Conservation (phyloP, 495 filamentous ascomycete species). For the Extremus antarcticus region DNA sequence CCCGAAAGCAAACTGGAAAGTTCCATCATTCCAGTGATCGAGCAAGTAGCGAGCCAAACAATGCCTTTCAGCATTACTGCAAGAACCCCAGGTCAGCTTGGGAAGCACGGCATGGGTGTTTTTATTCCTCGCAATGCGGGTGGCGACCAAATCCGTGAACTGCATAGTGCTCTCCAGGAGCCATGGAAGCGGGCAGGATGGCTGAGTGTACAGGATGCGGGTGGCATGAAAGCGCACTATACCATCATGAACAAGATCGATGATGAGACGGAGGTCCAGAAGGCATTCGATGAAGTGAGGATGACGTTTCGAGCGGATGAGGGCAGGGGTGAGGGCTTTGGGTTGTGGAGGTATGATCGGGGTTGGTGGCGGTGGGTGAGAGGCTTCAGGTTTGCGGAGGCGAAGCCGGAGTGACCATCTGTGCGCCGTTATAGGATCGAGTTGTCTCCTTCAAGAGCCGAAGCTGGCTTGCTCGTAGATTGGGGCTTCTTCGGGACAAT, state of each 20-base stretch:
- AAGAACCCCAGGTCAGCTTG: constrained; percentile 10
- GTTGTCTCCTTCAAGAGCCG: no score
- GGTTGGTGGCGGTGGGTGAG: constrained; percentile 21
- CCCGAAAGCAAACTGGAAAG: constrained; percentile 21
- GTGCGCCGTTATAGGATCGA: no score
- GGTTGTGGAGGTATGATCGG: constrained; percentile 23
- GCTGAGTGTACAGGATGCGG: constrained; percentile 27
- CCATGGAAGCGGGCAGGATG: constrained; percentile 18
- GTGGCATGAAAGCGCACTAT: constrained; percentile 21
- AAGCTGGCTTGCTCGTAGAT: no score
- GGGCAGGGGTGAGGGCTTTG: constrained; percentile 21
- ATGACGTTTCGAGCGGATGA: constrained; percentile 6
- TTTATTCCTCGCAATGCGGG: constrained; percentile 2
- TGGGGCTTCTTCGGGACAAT: no score
- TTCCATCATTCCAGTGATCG: constrained; percentile 12
- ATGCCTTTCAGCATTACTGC: constrained; percentile 16
- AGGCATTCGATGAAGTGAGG: constrained; percentile 2
- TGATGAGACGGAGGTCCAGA: constrained; percentile 11
- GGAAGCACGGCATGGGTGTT: constrained; percentile 21
- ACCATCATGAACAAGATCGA: constrained; percentile 29
- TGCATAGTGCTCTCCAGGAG: constrained; percentile 11
- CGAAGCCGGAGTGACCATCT: no score
- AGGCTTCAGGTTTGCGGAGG: constrained; percentile 9
- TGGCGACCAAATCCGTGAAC: neutral
- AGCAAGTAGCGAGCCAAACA: constrained; percentile 3